A percentile compares a stretch with the other conserved stretches of the same genome.
These are phyloP conservation scores for Leccinum subrobustum DNA, from an alignment of 1,284 basidiomycete genomes.

Conservation along the genomic window DNA sequence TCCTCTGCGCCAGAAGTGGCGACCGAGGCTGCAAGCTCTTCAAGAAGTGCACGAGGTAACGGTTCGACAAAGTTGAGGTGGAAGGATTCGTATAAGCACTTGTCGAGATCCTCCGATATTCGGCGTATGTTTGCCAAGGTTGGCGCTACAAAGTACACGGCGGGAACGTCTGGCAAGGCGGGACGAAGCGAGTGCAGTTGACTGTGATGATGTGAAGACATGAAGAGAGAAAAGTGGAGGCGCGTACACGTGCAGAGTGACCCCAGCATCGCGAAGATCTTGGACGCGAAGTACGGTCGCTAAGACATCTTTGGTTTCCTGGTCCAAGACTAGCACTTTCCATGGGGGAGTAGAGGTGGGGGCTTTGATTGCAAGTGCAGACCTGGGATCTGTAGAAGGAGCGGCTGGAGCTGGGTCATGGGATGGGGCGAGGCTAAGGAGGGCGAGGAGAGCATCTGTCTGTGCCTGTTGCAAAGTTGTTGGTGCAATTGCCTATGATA, in stretches of 20 bases:
- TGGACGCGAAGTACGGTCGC: slow-evolving; percentile 95
- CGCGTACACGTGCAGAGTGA: slow-evolving; percentile 96
- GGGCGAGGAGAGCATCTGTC: slow-evolving; percentile 65
- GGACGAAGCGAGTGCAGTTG: slow-evolving; percentile 92
- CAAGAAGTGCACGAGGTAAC: slow-evolving; percentile 83
- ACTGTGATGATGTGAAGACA: slow-evolving; percentile 42
- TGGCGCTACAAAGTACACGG: slow-evolving; percentile 95
- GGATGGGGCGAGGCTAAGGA: slow-evolving; percentile 60
- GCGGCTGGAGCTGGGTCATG: slow-evolving; percentile 39
- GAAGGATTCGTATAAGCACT: slow-evolving; percentile 88
- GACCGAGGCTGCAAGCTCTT: slow-evolving; percentile 90
- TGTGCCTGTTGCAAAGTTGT: slow-evolving; percentile 77
- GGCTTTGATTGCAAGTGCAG: slow-evolving; percentile 42
- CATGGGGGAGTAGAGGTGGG: slow-evolving; percentile 70
- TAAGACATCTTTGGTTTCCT: slow-evolving; percentile 93
- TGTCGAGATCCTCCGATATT: slow-evolving; percentile 88
- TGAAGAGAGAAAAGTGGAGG: background rate
- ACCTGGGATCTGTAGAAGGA: slow-evolving; percentile 24
- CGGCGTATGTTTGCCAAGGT: slow-evolving; percentile 84
- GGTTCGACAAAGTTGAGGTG: slow-evolving; percentile 96
- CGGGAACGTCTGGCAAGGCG: slow-evolving; percentile 91
- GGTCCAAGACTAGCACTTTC: slow-evolving; percentile 96
- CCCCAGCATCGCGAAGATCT: slow-evolving; percentile 93
- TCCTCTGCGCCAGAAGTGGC: slow-evolving; percentile 86
- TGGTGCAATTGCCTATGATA: slow-evolving; percentile 25